Evolutionary conservation across 1,139 yeast species (phyloP).

Genomic region (Lizanozyma gosingica): DNA sequence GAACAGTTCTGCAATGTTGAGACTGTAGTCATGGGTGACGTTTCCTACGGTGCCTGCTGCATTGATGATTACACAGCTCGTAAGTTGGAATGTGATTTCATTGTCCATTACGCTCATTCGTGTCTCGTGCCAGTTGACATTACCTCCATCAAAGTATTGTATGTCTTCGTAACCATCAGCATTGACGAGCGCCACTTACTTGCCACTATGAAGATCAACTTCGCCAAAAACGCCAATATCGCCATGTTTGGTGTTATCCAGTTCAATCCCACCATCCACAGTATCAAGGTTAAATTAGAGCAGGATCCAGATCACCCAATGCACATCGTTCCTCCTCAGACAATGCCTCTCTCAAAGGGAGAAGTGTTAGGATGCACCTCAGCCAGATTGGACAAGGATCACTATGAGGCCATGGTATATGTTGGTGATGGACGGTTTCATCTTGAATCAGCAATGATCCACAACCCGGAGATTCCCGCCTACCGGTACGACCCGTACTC

Average conservation of each 20-base stretch:
- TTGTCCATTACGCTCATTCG: slow-evolving; percentile 95
- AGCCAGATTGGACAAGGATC: slow-evolving; percentile 57
- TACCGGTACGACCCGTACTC: slow-evolving; percentile 93
- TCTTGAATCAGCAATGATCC: slow-evolving; percentile 93
- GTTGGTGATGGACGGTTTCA: slow-evolving; percentile 97
- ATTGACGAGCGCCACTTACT: slow-evolving; percentile 79
- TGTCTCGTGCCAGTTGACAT: slow-evolving; percentile 94
- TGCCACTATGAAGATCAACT: slow-evolving; percentile 67
- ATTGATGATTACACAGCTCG: slow-evolving; percentile 94
- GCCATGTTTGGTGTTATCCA: slow-evolving; percentile 95
- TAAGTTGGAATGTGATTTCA: slow-evolving; percentile 85
- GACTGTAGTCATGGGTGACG: slow-evolving; percentile 96
- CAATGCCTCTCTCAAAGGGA: slow-evolving; percentile 87
- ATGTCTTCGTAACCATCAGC: slow-evolving; percentile 89
- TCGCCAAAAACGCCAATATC: slow-evolving; percentile 47
- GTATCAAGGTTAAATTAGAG: slow-evolving; percentile 53
- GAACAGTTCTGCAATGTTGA: slow-evolving; percentile 88
- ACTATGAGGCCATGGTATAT: slow-evolving; percentile 73
- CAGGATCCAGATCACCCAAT: slow-evolving; percentile 42
- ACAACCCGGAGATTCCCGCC: slow-evolving; percentile 88
- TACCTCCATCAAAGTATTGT: slow-evolving; percentile 80
- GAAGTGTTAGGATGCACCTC: slow-evolving; percentile 97
- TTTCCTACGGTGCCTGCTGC: slow-evolving; percentile 97
- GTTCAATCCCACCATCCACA: slow-evolving; percentile 89
- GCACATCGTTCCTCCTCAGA: slow-evolving; percentile 78